Evolutionary conservation across 2,329 filamentous ascomycete species (phyloP), one percentile per base, ranked within the genome.

Genomic region (Penicillium aurantiogriseum): DNA sequence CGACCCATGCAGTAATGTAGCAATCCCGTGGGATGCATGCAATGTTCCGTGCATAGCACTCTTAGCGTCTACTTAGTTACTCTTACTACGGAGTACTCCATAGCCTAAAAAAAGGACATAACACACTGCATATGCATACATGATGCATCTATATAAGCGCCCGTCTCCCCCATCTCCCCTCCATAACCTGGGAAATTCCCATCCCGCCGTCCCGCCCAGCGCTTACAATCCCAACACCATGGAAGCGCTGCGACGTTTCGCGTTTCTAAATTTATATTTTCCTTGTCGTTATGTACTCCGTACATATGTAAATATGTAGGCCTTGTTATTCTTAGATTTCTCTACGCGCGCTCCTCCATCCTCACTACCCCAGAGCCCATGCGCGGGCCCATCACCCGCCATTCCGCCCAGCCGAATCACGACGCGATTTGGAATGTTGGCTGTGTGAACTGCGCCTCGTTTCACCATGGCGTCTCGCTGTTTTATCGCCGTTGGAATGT

Each of bases 91-190:
- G n/a, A n/a, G n/a, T n/a, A n/a, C 25, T 4, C 10, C n/a, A 5
- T 39, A 15, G 3, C 21, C 54, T 57, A 63, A 65, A 63, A 62
- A 60, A 59, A 63, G 49, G 45, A 38, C 19, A 31, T 11, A 38
- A 21, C 23, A 36, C 49, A 35, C 39, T 21, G 48, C 39, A 48
- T 31, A 27, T 53, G 60, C 54, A 38, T 47, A 25, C 39, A 51
- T 25, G 13, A 31, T 53, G 60, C 54, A 38, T 36, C 31, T 64
- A 61, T 59, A 64, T 66, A 66, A 64, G 62, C 63, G 63, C 63
- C 58, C 48, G 25, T 55, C 53, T 31, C 19, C 25, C 27, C 39
- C 38, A 5, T 17, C 15, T 35, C 5, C 13, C 25, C 25, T 27
- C 25, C 4, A 4, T 23, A 23, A 23, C 23, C 23, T 4, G 4